Conservation (phyloP, 1,139 yeast genomes). For the Hansenula sp. region DNA sequence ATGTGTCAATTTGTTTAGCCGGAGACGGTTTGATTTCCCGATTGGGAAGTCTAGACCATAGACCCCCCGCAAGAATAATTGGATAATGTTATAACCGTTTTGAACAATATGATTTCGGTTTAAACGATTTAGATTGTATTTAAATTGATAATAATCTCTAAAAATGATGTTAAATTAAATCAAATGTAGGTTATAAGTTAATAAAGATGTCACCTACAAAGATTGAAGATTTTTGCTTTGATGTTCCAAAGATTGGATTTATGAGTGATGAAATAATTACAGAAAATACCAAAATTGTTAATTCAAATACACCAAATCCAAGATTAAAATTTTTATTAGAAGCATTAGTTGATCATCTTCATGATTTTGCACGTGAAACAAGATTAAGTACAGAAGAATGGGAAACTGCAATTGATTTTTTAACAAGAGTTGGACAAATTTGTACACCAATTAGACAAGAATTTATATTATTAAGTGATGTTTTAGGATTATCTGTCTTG, state of each 20-base stretch:
- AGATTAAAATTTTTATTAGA: conserved; percentile 27
- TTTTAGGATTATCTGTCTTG: conserved; percentile 29
- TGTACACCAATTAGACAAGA: conserved; percentile 31
- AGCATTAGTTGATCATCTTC: conserved; percentile 27
- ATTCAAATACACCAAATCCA: conserved; percentile 23
- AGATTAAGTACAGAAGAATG: conserved; percentile 32
- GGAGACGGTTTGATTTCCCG: too few relatives aligned
- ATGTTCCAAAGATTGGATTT: conserved; percentile 12
- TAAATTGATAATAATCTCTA: too few relatives aligned
- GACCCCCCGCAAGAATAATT: too few relatives aligned
- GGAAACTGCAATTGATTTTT: conserved; percentile 27
- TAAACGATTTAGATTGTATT: too few relatives aligned
- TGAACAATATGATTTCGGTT: too few relatives aligned
- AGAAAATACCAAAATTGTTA: conserved; percentile 26
- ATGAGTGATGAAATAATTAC: conserved; percentile 32
- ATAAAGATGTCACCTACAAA: neutral
- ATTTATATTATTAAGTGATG: conserved; percentile 29
- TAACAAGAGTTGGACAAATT: conserved; percentile 29
- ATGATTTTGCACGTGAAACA: conserved; percentile 32
- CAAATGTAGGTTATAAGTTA: too few relatives aligned
- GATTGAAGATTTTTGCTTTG: neutral
- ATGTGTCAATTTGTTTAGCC: too few relatives aligned
- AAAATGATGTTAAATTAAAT: too few relatives aligned
- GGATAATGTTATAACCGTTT: too few relatives aligned
- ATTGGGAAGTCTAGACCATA: too few relatives aligned